These are phyloP conservation scores for Xylaria venustula DNA, from an alignment of 495 filamentous ascomycete species.

Conservation along the genomic window DNA sequence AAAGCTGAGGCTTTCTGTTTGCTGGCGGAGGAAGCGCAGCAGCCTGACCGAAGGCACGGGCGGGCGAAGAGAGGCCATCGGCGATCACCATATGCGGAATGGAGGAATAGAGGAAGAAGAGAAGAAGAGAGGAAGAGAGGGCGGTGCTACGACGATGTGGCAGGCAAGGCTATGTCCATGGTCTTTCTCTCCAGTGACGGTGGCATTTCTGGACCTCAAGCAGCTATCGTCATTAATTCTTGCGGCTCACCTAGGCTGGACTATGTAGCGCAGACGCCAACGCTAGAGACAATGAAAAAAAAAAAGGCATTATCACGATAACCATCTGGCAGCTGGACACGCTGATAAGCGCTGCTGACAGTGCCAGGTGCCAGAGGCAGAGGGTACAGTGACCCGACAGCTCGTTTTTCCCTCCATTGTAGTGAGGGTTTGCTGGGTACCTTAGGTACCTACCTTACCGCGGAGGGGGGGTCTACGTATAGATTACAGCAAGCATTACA, in stretches of 20 bases:
- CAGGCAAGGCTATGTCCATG: constrained; percentile 17
- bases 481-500: too few relatives aligned
- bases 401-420: too few relatives aligned
- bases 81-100: too few relatives aligned
- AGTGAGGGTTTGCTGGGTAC: too few relatives aligned
- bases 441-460: too few relatives aligned
- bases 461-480: too few relatives aligned
- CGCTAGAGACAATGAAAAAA: neutral
- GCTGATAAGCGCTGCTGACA: constrained; percentile 13
- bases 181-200: constrained; percentile 11
- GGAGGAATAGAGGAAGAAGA: too few relatives aligned
- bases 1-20: constrained; percentile 53
- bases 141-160: neutral
- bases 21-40: constrained; percentile 60
- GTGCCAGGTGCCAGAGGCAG: constrained; percentile 4
- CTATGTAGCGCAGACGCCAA: neutral
- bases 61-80: constrained; percentile 30
- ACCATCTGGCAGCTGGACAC: constrained; percentile 10
- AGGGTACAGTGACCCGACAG: too few relatives aligned
- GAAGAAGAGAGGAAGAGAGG: neutral
- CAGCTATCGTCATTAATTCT: constrained; percentile 1
- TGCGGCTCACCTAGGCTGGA: too few relatives aligned
- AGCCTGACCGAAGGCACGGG: constrained; percentile 57
- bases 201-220: constrained; percentile 3
- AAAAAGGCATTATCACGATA: neutral